Conservation (phyloP, 2,329 filamentous ascomycete genomes). For the Aspergillus alliaceus region DNA sequence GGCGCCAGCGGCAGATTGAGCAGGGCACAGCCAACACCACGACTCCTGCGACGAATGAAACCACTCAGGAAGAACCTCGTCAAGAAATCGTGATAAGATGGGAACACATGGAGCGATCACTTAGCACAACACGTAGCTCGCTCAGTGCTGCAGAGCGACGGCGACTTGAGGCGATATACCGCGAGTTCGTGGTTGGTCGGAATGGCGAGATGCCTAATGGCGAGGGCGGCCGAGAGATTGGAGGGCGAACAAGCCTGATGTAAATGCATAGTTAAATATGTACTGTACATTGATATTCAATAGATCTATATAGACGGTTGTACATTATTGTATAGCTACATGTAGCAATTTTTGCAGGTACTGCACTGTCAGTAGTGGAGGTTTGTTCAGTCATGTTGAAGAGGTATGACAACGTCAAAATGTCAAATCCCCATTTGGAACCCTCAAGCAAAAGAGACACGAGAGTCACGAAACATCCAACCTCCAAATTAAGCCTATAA, state of each 20-base stretch:
- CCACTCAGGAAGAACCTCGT: slow-evolving; percentile 32
- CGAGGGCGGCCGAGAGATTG: slow-evolving; percentile 87
- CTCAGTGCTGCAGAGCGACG: slow-evolving; percentile 76
- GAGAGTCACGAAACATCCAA: background rate
- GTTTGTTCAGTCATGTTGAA: background rate
- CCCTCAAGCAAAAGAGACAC: background rate
- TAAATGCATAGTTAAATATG: slow-evolving; percentile 37
- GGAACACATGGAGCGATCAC: slow-evolving; percentile 76
- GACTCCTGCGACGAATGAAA: slow-evolving; percentile 24
- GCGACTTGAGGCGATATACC: slow-evolving; percentile 77
- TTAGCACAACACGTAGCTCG: slow-evolving; percentile 75
- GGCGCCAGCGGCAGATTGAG: slow-evolving; percentile 58
- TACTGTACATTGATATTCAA: too few species aligned
- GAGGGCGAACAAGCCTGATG: slow-evolving; percentile 92
- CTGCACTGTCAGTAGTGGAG: background rate
- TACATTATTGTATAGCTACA: background rate
- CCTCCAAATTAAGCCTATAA: background rate
- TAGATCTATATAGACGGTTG: too few species aligned
- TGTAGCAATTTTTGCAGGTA: background rate
- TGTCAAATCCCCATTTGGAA: background rate
- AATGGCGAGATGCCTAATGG: slow-evolving; percentile 96
- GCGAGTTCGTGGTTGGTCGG: slow-evolving; percentile 86
- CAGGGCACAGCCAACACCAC: slow-evolving; percentile 27
- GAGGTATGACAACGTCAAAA: background rate
- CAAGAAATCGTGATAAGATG: slow-evolving; percentile 80